These are phyloP conservation scores for Pythium sukuiense DNA, from an alignment of 352 stramenopile genomes.

Conservation along the genomic window DNA sequence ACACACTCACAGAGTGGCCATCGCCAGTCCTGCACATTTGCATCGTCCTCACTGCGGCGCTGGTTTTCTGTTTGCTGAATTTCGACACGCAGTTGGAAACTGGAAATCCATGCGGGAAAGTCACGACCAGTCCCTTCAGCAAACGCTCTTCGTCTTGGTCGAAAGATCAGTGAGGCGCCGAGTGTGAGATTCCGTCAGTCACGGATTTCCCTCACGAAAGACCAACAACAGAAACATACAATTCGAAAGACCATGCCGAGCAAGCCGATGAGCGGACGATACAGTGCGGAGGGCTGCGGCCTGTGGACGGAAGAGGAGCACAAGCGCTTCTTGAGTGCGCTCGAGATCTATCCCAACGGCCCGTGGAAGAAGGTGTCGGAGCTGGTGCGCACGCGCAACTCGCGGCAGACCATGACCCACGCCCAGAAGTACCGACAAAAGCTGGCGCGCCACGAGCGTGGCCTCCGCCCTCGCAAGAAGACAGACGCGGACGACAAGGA, in stretches of 20 bases:
- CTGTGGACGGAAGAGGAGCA: slow-evolving; percentile 35
- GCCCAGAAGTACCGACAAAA: slow-evolving; percentile 44
- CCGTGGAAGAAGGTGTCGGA: slow-evolving; percentile 30
- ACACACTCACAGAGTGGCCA: not conserved
- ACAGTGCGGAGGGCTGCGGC: slow-evolving; percentile 14
- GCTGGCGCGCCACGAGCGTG: slow-evolving; percentile 27
- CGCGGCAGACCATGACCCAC: slow-evolving; percentile 36
- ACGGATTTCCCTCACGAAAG: slow-evolving; percentile 1
- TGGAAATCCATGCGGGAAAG: not conserved
- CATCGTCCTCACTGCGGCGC: not conserved
- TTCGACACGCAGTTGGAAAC: not conserved
- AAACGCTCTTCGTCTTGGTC: not conserved
- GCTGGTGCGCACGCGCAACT: slow-evolving; percentile 28
- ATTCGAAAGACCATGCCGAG: slow-evolving; percentile 1
- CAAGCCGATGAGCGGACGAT: not conserved
- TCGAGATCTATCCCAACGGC: slow-evolving; percentile 29
- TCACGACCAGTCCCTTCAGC: not conserved
- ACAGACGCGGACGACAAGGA: not conserved
- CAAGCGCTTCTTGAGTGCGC: slow-evolving; percentile 29
- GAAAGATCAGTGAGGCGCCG: not conserved
- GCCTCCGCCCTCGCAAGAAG: slow-evolving; percentile 15
- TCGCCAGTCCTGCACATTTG: not conserved
- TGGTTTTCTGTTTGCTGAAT: slow-evolving; percentile 2
- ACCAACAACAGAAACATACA: not conserved
- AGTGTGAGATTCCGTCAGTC: not conserved